Conservation (phyloP, 2,329 filamentous ascomycete genomes). For the Colletotrichum abscissum region DNA sequence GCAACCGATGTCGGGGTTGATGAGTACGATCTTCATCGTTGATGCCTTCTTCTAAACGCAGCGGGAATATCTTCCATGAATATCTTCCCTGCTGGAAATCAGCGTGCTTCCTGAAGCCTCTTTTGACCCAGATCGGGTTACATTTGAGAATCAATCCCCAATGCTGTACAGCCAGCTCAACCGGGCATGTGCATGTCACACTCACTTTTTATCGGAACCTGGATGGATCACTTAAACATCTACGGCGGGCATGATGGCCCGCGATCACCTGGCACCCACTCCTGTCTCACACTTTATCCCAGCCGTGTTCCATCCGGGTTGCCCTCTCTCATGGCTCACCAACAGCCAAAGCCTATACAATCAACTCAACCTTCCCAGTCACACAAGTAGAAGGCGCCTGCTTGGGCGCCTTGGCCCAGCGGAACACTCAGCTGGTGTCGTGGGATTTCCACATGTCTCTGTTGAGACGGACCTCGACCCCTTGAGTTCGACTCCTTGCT, state of each 20-base stretch:
- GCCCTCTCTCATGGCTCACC: too few relatives aligned
- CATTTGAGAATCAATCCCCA: too few relatives aligned
- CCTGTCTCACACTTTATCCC: too few relatives aligned
- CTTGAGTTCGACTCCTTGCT: background rate
- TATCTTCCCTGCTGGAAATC: too few relatives aligned
- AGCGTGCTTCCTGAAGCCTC: too few relatives aligned
- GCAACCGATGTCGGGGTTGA: background rate
- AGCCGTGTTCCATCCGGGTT: too few relatives aligned
- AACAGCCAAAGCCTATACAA: background rate
- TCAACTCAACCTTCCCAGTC: background rate
- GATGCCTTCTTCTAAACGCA: too few relatives aligned
- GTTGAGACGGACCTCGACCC: background rate
- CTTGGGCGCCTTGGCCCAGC: background rate
- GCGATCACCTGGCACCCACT: too few relatives aligned
- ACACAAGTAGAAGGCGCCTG: background rate
- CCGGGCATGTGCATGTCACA: background rate
- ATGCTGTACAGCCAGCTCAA: background rate
- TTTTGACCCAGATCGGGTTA: too few relatives aligned
- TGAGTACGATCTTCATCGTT: too few relatives aligned
- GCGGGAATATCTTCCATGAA: too few relatives aligned
- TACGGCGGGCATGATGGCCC: background rate
- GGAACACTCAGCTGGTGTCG: background rate
- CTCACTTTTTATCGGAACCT: background rate
- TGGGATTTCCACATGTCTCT: background rate
- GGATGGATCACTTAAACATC: background rate